These are phyloP conservation scores for Pythium phragmiticola DNA, from an alignment of 352 stramenopile species.

Conservation along the genomic window DNA sequence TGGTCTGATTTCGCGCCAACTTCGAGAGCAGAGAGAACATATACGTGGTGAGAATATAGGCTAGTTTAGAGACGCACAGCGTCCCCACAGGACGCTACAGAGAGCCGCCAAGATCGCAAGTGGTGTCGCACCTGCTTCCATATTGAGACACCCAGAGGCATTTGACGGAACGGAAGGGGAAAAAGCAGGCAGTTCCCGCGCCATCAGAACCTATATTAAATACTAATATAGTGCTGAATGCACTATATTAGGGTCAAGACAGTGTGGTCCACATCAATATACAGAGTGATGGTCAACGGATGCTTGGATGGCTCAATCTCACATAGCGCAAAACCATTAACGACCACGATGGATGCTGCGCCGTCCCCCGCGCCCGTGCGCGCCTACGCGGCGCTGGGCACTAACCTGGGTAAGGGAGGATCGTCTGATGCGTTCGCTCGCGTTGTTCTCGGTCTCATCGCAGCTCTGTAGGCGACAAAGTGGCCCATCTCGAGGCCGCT, in stretches of 20 bases:
- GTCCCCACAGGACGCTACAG: neutral
- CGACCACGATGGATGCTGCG: neutral
- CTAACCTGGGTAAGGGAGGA: conserved; percentile 59
- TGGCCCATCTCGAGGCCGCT: conserved; percentile 63
- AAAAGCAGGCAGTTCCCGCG: neutral
- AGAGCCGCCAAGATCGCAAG: neutral
- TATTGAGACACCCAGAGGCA: conserved; percentile 8
- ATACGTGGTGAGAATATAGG: neutral
- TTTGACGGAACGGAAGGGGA: neutral
- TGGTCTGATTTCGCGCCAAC: conserved; percentile 37
- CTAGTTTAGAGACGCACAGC: neutral
- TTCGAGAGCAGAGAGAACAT: conserved; percentile 8
- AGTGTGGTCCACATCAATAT: neutral
- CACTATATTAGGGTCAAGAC: neutral
- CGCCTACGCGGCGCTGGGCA: conserved; percentile 69
- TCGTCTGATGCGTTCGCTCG: neutral
- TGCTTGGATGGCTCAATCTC: neutral
- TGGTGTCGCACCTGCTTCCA: conserved; percentile 14
- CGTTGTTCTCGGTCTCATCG: neutral
- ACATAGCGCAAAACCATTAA: conserved; percentile 4
- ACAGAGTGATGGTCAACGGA: conserved; percentile 3
- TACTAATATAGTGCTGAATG: neutral
- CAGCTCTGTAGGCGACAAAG: conserved; percentile 59
- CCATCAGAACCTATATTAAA: neutral
- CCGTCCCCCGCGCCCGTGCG: conserved; percentile 12